These are phyloP conservation scores for Malassezia nana DNA, from an alignment of 1,284 basidiomycete species.

Conservation along the genomic window DNA sequence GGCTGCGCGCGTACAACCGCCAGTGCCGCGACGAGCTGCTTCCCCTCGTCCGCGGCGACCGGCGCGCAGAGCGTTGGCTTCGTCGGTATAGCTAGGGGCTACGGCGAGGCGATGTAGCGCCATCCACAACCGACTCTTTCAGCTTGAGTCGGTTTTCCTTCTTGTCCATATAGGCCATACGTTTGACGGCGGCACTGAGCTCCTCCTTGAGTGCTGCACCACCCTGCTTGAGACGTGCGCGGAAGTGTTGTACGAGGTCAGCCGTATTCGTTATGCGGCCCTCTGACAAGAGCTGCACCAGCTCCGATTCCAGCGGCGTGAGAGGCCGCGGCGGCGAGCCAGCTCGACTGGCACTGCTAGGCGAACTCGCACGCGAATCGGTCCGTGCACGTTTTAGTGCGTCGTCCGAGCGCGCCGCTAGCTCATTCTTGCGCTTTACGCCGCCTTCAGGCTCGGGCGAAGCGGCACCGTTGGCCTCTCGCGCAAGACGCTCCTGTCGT, in stretches of 20 bases:
- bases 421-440: slow-evolving; percentile 26
- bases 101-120: background rate
- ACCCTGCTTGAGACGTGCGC: slow-evolving; percentile 34
- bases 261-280: slow-evolving; percentile 30
- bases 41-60: slow-evolving; percentile 39
- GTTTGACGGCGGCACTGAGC: slow-evolving; percentile 31
- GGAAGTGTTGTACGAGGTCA: slow-evolving; percentile 37
- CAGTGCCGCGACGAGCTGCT: slow-evolving; percentile 26
- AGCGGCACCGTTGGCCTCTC: slow-evolving; percentile 22
- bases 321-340: slow-evolving; percentile 18
- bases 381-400: slow-evolving; percentile 9
- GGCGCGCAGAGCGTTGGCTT: slow-evolving; percentile 31
- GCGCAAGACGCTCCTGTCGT: slow-evolving; percentile 13
- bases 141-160: slow-evolving; percentile 33
- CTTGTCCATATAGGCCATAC: slow-evolving; percentile 40
- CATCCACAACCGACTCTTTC: slow-evolving; percentile 20
- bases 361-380: slow-evolving; percentile 8
- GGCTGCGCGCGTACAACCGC: slow-evolving; percentile 48
- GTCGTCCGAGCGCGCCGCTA: slow-evolving; percentile 17
- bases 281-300: slow-evolving; percentile 30
- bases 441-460: background rate
- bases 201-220: slow-evolving; percentile 32
- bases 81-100: slow-evolving; percentile 18
- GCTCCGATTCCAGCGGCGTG: slow-evolving; percentile 29
- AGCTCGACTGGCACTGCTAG: background rate